A percentile compares a stretch with the other conserved stretches of the same genome.
Evolutionary conservation across 1,284 basidiomycete species (phyloP).

Genomic region (Coniferiporia weirii): DNA sequence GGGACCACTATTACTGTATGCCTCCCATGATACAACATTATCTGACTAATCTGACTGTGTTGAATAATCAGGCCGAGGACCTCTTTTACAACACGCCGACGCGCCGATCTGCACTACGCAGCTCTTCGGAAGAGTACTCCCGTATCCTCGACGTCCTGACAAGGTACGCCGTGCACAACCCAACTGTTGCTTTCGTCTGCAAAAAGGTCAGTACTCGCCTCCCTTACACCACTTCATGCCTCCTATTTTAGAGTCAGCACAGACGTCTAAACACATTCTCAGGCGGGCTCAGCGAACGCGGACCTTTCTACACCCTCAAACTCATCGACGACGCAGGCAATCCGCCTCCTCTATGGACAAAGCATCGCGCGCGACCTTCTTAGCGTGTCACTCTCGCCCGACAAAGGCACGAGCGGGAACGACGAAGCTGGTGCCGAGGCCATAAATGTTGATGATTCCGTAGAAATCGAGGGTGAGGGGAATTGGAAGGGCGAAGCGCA

Average conservation of each 20-base stretch:
- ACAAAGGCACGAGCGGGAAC: conserved; percentile 25
- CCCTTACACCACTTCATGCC: background rate
- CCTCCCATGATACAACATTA: background rate
- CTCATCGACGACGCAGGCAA: conserved; percentile 66
- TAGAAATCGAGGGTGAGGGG: conserved; percentile 28
- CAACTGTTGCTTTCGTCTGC: conserved; percentile 83
- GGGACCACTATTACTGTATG: conserved; percentile 84
- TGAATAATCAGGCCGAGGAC: conserved; percentile 74
- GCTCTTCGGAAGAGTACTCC: conserved; percentile 87
- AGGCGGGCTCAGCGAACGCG: conserved; percentile 69
- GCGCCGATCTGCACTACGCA: conserved; percentile 82
- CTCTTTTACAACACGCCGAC: conserved; percentile 94
- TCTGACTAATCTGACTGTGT: background rate
- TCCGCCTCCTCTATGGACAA: conserved; percentile 80
- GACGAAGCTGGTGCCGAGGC: conserved; percentile 25
- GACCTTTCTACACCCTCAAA: conserved; percentile 81
- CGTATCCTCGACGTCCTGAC: conserved; percentile 92
- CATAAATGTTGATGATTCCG: conserved; percentile 31
- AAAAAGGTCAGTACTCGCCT: conserved; percentile 76
- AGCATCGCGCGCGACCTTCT: conserved; percentile 80
- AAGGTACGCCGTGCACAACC: conserved; percentile 92
- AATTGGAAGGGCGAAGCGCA: conserved; percentile 69
- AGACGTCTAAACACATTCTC: background rate
- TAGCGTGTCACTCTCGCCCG: conserved; percentile 39
- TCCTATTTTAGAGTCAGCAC: background rate